A percentile compares a stretch with the other conserved stretches of the same genome.
Evolutionary conservation across 768 basidiomycete genomes (phyloP).

Genomic region (Mycena leptocephala): DNA sequence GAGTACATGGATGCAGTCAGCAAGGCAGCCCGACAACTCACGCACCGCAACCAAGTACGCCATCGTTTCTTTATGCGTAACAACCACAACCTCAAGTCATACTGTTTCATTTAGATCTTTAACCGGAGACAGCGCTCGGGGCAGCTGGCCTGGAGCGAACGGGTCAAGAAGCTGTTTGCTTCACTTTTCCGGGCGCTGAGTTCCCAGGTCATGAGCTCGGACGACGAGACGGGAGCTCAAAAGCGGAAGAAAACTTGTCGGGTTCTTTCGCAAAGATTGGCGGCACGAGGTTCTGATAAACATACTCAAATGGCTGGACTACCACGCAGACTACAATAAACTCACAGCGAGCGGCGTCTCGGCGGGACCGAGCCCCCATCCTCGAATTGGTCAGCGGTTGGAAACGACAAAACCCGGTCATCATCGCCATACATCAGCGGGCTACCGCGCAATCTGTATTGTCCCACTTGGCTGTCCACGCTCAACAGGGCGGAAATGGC

Average conservation of each 20-base stretch:
- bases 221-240: background rate
- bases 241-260: background rate
- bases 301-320: background rate
- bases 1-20: background rate
- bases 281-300: background rate
- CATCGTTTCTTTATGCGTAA: too few species aligned
- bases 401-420: background rate
- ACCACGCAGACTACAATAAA: background rate
- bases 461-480: background rate
- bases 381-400: background rate
- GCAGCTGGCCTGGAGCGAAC: background rate
- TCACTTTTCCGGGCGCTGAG: background rate
- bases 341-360: background rate
- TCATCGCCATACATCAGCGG: background rate
- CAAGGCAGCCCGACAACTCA: background rate
- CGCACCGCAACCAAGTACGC: background rate
- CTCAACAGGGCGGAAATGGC: background rate
- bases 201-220: background rate
- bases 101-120: background rate
- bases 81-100: background rate
- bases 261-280: background rate
- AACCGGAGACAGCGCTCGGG: background rate
- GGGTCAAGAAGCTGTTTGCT: background rate
- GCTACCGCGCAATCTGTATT: background rate
- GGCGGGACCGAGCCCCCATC: background rate